Percentiles rank a stretch among this genome's conserved stretches.
Conservation (phyloP, 768 basidiomycete species). For the Leccinum fibrillosum region DNA sequence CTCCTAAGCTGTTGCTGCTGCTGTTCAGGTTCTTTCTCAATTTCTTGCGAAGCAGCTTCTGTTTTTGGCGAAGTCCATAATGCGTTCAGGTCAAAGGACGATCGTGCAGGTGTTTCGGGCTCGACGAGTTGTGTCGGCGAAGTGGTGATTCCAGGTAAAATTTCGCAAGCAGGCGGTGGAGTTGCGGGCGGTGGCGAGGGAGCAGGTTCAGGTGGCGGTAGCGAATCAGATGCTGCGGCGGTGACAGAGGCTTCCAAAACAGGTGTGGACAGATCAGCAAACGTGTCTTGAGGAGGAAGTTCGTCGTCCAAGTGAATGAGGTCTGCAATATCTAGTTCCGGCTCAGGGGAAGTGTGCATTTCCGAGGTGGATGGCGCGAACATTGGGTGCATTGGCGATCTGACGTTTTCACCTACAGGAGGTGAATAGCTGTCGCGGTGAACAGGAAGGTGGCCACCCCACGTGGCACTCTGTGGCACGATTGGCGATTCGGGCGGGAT, state of each 20-base stretch:
- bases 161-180: slow-evolving; percentile 42
- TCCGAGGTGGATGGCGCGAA: slow-evolving; percentile 41
- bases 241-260: slow-evolving; percentile 13
- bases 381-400: slow-evolving; percentile 32
- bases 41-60: slow-evolving; percentile 24
- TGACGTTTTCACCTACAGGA: slow-evolving; percentile 21
- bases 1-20: slow-evolving; percentile 36
- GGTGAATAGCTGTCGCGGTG: slow-evolving; percentile 28
- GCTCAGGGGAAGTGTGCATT: slow-evolving; percentile 41
- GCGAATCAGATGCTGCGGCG: slow-evolving; percentile 7
- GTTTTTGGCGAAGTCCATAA: slow-evolving; percentile 59
- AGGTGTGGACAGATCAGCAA: slow-evolving; percentile 19
- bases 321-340: slow-evolving; percentile 70
- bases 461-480: slow-evolving; percentile 43
- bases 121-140: slow-evolving; percentile 29
- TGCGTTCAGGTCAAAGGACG: slow-evolving; percentile 70
- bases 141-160: slow-evolving; percentile 24
- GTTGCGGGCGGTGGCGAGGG: slow-evolving; percentile 39
- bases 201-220: slow-evolving; percentile 15
- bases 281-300: slow-evolving; percentile 33
- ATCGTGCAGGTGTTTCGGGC: slow-evolving; percentile 42
- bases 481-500: slow-evolving; percentile 72
- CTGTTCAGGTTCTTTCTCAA: slow-evolving; percentile 24
- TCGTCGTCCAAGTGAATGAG: slow-evolving; percentile 79
- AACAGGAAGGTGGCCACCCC: slow-evolving; percentile 60